Conservation (phyloP, 257 asterid species). For the Solanum pimpinellifolium region DNA sequence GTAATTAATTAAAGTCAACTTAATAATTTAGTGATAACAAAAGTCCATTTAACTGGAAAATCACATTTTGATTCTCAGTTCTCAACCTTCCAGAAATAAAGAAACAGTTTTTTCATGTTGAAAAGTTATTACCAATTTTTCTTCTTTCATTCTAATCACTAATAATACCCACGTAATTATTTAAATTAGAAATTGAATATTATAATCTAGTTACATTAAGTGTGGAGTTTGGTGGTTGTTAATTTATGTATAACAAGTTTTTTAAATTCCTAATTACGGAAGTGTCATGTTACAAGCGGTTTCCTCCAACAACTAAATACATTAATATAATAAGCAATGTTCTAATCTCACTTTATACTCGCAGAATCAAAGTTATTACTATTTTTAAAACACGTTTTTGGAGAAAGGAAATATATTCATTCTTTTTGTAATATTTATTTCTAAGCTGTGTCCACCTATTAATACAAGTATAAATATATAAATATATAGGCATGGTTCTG, state of each 20-base stretch:
- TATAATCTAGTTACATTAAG: not conserved
- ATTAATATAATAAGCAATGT: not conserved
- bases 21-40: not conserved
- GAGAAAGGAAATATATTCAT: not conserved
- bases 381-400: not conserved
- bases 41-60: not conserved
- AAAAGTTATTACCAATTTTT: not conserved
- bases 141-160: not conserved
- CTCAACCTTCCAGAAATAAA: not conserved
- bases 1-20: not conserved
- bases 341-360: not conserved
- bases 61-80: not conserved
- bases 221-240: not conserved
- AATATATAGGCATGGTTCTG: not conserved
- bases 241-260: not conserved
- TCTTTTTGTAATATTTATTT: not conserved
- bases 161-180: not conserved
- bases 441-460: not conserved
- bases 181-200: not conserved
- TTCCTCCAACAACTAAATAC: not conserved
- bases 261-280: not conserved
- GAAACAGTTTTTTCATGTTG: not conserved
- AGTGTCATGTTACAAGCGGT: not conserved
- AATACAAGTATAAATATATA: not conserved
- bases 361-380: not conserved